Evolutionary conservation across 2,329 filamentous ascomycete species (phyloP), one percentile per base, ranked within the genome.

Genomic region (Fusarium dimerum): DNA sequence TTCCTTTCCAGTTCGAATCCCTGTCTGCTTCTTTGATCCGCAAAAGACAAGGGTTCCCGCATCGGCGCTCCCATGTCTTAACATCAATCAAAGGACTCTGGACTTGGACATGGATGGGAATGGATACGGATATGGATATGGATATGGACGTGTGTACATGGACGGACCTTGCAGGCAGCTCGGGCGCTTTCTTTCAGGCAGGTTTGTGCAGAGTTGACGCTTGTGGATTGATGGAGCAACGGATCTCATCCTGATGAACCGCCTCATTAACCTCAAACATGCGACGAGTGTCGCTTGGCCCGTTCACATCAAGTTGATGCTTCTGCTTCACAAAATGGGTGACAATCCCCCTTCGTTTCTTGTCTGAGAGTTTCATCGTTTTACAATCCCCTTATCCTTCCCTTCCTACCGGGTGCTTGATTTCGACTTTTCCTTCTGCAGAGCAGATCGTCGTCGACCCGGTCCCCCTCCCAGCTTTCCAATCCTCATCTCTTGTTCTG

Each of bases 221-320:
- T 15, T 36, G 32, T 36, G 32, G 32, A 15, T 36, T 36, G 13
- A 36, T 36, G 13, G 39, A 52, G 17, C 9, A 20, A 57, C 51
- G 49, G 45, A 60, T 64, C 59, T 51, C 44, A 49, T 43, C 52
- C 40, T 50, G 48, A 62, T 54, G 55, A 62, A 62, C 57, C 71
- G 67, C 76, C 71, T 73, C 73, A 77, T 79, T 69, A 77, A 78
- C 72, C 73, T 80, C 79, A 81, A 80, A 82, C 78, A 63, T 59
- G 60, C 57, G 51, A 57, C 59, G 56, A 60, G 53, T 40, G 43
- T 52, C 46, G 51, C 56, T 53, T 64, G 59, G 60, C 59, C 51
- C 59, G 61, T 61, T 52, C 48, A 42, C 55, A 41, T 36, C 32
- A 36, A 15, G 32, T 36, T 3, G 32, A 36, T 36, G 32, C n/a